These are phyloP conservation scores for Santalum album DNA, from an alignment of 164 flowering plant species.

Conservation along the genomic window DNA sequence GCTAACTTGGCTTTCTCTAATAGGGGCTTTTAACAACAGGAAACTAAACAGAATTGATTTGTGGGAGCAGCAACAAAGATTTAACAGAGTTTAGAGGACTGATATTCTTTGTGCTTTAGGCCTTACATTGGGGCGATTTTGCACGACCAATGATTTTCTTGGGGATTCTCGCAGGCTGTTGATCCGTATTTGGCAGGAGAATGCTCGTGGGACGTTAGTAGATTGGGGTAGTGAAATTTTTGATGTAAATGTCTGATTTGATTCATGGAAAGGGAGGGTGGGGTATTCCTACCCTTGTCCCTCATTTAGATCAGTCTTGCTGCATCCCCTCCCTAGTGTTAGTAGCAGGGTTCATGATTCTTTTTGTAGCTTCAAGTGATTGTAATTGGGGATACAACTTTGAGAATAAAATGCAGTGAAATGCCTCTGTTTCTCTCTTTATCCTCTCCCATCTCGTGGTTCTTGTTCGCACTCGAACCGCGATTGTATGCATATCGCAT, in stretches of 20 bases:
- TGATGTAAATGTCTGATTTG: conserved; percentile 27
- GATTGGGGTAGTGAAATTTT: conserved; percentile 7
- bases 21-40: conserved; percentile 39
- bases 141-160: conserved; percentile 34
- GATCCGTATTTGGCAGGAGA: conserved; percentile 46
- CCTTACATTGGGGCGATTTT: conserved; percentile 29
- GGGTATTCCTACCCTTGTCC: neutral
- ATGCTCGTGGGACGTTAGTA: conserved; percentile 23
- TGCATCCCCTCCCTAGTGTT: too few species aligned
- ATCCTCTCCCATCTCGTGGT: too few species aligned
- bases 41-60: conserved; percentile 16
- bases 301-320: neutral
- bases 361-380: too few species aligned
- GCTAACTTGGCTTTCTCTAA: conserved; percentile 31
- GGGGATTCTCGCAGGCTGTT: conserved; percentile 39
- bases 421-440: too few species aligned
- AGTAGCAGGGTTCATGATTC: too few species aligned
- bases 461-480: too few species aligned
- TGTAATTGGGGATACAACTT: too few species aligned
- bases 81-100: conserved; percentile 31
- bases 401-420: too few species aligned
- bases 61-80: conserved; percentile 29
- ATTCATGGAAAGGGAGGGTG: neutral
- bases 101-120: conserved; percentile 51
- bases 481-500: too few species aligned